These are phyloP conservation scores for Tolypocladium nubicola DNA, from an alignment of 2,329 filamentous ascomycete genomes.

Conservation along the genomic window DNA sequence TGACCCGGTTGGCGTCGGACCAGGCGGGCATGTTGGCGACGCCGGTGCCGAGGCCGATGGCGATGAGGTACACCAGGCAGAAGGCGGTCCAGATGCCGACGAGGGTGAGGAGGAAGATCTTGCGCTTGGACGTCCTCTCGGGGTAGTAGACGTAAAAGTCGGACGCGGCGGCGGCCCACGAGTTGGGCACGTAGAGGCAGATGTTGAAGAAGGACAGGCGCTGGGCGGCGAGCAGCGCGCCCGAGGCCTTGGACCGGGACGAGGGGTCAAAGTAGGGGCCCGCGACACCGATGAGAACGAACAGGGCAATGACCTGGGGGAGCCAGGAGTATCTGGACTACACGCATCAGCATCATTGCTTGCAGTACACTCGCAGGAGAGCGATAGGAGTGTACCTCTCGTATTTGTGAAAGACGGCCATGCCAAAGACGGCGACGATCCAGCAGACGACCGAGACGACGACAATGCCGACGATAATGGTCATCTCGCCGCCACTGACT, in stretches of 20 bases:
- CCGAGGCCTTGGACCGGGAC: conserved; percentile 47
- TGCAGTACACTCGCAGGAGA: no score
- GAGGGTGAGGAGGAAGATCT: conserved; percentile 61
- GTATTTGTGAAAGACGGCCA: conserved; percentile 54
- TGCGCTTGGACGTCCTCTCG: conserved; percentile 41
- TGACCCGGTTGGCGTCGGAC: conserved; percentile 37
- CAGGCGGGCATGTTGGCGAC: conserved; percentile 37
- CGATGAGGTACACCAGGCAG: conserved; percentile 58
- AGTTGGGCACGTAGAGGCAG: conserved; percentile 40
- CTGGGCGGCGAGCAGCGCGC: conserved; percentile 51
- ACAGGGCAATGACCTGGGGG: conserved; percentile 61
- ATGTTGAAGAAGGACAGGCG: conserved; percentile 59
- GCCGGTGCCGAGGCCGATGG: conserved; percentile 41
- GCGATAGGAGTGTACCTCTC: conserved; percentile 34
- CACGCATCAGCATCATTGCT: neutral
- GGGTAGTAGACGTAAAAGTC: conserved; percentile 79
- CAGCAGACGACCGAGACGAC: conserved; percentile 65
- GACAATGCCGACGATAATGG: conserved; percentile 64
- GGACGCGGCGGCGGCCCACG: conserved; percentile 62
- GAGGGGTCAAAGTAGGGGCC: conserved; percentile 50
- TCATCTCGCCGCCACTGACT: conserved; percentile 53
- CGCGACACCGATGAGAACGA: conserved; percentile 62
- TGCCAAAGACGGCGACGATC: conserved; percentile 55
- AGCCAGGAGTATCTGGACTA: conserved; percentile 31
- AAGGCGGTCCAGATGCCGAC: conserved; percentile 49